phyloP scores from a whole-genome alignment of 2,329 filamentous ascomycete genomes.

The Ophiostoma himal-ulmi region DNA sequence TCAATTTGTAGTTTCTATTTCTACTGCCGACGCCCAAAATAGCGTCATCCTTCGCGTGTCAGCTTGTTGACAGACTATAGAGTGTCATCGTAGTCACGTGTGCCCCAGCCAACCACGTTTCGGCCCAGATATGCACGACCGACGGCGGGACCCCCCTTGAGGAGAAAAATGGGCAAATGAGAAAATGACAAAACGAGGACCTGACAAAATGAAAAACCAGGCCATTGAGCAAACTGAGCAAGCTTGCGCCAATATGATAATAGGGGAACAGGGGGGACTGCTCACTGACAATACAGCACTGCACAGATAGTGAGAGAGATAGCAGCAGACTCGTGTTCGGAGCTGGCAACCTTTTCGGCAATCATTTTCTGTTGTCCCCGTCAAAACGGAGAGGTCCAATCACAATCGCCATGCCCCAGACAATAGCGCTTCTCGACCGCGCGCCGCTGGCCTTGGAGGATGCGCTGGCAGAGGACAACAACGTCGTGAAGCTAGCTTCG shows the following conservation, averaged over 20 bases:
- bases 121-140: slow-evolving; percentile 9
- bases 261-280: not conserved
- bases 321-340: slow-evolving; percentile 1
- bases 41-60: not conserved
- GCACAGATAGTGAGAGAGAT: not conserved
- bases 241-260: not conserved
- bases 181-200: not conserved
- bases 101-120: slow-evolving; percentile 11
- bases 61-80: not conserved
- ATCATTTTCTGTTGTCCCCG: not conserved
- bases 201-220: not conserved
- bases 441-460: slow-evolving; percentile 1
- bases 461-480: slow-evolving; percentile 6
- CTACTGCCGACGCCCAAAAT: not conserved
- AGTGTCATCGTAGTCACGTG: slow-evolving; percentile 5
- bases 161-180: slow-evolving; percentile 8
- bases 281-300: not conserved
- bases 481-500: slow-evolving; percentile 10
- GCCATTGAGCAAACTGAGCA: not conserved
- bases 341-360: not conserved
- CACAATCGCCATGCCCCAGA: slow-evolving; percentile 7
- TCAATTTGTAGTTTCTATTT: not conserved
- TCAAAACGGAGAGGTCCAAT: not conserved
- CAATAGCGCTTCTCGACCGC: slow-evolving; percentile 13
- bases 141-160: slow-evolving; percentile 10